These are phyloP conservation scores for Lithohypha guttulata DNA, from an alignment of 2,329 filamentous ascomycete species.

Conservation along the genomic window DNA sequence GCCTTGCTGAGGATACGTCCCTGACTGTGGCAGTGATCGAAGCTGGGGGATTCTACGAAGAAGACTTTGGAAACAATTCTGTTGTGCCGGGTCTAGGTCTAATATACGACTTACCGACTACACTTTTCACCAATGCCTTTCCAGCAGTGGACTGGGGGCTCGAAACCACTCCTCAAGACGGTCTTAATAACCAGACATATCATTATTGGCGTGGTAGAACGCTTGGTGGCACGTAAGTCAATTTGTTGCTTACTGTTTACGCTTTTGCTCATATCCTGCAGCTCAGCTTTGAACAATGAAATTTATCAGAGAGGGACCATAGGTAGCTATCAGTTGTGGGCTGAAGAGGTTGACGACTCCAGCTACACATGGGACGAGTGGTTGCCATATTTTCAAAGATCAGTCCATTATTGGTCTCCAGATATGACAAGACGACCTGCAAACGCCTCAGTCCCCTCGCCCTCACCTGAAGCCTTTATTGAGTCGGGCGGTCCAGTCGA, in stretches of 20 bases:
- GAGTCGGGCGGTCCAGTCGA: slow-evolving; percentile 29
- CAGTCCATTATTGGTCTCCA: slow-evolving; percentile 24
- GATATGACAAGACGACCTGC: slow-evolving; percentile 14
- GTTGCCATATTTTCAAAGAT: slow-evolving; percentile 25
- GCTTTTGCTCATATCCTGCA: slow-evolving; percentile 10
- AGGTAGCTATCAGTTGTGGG: slow-evolving; percentile 26
- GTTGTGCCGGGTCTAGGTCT: slow-evolving; percentile 6
- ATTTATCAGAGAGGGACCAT: slow-evolving; percentile 27
- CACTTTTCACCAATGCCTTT: too few relatives aligned
- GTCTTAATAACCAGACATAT: not conserved
- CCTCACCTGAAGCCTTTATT: slow-evolving; percentile 24
- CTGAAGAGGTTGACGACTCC: slow-evolving; percentile 25
- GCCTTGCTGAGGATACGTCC: slow-evolving; percentile 17
- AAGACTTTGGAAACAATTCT: slow-evolving; percentile 20
- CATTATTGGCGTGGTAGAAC: slow-evolving; percentile 1
- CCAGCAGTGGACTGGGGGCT: slow-evolving; percentile 25
- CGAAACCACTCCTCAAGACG: slow-evolving; percentile 21
- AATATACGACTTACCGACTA: too few relatives aligned
- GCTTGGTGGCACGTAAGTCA: slow-evolving; percentile 2
- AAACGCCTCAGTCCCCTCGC: slow-evolving; percentile 22
- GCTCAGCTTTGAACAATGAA: slow-evolving; percentile 27
- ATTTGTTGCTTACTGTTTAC: too few relatives aligned
- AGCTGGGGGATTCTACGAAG: slow-evolving; percentile 25
- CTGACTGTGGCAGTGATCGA: slow-evolving; percentile 24
- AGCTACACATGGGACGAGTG: slow-evolving; percentile 26